Base-by-base conservation (phyloP, 345 rosid species). In the Camelina laxa region DNA sequence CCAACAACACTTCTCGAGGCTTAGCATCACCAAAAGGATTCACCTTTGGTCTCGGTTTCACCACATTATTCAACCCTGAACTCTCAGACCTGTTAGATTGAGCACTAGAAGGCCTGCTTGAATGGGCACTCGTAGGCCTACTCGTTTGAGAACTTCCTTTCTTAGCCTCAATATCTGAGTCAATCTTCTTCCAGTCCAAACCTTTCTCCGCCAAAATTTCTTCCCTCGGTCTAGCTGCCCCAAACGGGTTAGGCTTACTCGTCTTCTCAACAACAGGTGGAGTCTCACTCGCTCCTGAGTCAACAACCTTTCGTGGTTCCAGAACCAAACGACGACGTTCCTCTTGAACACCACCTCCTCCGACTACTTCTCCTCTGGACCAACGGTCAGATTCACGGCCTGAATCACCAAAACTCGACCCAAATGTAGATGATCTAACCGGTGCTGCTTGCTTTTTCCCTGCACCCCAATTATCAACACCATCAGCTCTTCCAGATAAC, bases 21-120 rank as follows among this genome's bases (percentile, higher is more conserved):
- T 89, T 95, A 1, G 99, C 98, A 68, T 90, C 91, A 2, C 99
- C 99, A 82, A 95, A 95, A 1, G 99, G 99, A 86, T 95, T 92
- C 69, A 86, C 85, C 81, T 86, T 92, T 1, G 92, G 91, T 73
- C 87, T 86, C 2, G 96, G 89, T 76, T 84, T 92, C 58, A 55
- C 80, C 38, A 71, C 69, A 50, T 83, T 87, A 67, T 84, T 89
- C 79, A 79, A 55, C 24, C 85, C 90, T 67, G 56, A 89, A 49
- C 86, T 85, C 82, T 92, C 99, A 17, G 96, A 92, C 91, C 88
- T 83, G 44, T 71, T 78, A 0, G 97, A 91, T 38, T 88, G 98
- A 0, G 91, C 92, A 72, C 98, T 94, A 0, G 98, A 87, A 44
- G 98, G 97, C 80, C 97, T 85, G 79, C 98, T 94, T 0, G 80